phyloP scores from a whole-genome alignment of 2,329 filamentous ascomycete genomes.

The Alternaria gaisen region DNA sequence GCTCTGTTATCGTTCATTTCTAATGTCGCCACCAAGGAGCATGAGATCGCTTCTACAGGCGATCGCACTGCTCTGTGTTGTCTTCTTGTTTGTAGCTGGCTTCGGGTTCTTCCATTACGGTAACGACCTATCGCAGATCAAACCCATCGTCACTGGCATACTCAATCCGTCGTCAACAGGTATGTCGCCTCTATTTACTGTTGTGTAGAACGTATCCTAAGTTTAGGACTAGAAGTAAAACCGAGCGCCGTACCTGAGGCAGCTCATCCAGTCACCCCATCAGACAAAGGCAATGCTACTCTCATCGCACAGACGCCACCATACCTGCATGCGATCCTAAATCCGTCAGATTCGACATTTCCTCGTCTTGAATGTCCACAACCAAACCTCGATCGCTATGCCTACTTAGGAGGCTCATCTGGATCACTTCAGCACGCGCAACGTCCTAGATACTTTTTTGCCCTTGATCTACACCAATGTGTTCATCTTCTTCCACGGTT shows the following conservation, averaged over 20 bases:
- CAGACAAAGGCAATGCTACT: conserved; percentile 22
- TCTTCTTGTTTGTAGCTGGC: conserved; percentile 21
- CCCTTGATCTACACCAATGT: conserved; percentile 61
- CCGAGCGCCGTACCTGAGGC: background rate
- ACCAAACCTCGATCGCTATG: conserved; percentile 27
- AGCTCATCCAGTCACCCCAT: conserved; percentile 4
- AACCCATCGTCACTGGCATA: conserved; percentile 9
- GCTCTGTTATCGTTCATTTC: background rate
- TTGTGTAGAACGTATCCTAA: background rate
- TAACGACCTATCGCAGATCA: conserved; percentile 9
- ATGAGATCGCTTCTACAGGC: conserved; percentile 23
- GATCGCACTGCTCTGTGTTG: conserved; percentile 18
- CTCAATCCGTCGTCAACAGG: conserved; percentile 8
- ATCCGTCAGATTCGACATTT: conserved; percentile 24
- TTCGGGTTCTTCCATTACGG: conserved; percentile 21
- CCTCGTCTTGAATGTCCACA: conserved; percentile 29
- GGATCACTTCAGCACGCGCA: conserved; percentile 7
- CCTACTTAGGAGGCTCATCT: conserved; percentile 20
- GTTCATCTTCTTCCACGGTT: conserved; percentile 59
- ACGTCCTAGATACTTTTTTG: conserved; percentile 55
- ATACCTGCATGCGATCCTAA: conserved; percentile 30
- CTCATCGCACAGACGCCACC: conserved; percentile 21
- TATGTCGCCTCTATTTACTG: background rate
- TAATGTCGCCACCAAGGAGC: conserved; percentile 20
- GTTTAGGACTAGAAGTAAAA: conserved; percentile 8